These are phyloP conservation scores for Saccharomyces jurei DNA, from an alignment of 805 yeast species.

Conservation along the genomic window DNA sequence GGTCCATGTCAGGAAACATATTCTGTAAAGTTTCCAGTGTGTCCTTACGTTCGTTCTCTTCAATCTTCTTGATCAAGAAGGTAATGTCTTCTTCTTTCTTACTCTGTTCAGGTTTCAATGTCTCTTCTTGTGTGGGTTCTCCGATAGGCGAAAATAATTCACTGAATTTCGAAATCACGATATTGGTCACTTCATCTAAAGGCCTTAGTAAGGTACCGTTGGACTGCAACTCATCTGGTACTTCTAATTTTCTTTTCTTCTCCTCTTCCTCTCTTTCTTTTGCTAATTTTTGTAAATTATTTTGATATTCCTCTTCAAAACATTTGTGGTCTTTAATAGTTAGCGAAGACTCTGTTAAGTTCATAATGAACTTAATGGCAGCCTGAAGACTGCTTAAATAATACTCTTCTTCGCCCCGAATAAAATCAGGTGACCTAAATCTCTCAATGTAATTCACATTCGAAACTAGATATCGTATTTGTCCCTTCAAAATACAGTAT, in stretches of 20 bases:
- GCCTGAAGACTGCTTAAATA: conserved; percentile 86
- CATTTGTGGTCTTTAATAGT: conserved; percentile 56
- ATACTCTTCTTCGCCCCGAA: conserved; percentile 84
- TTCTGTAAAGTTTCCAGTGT: conserved; percentile 45
- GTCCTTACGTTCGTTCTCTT: conserved; percentile 37
- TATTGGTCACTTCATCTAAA: conserved; percentile 22
- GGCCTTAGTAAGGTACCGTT: conserved; percentile 6
- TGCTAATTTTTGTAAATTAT: conserved; percentile 37
- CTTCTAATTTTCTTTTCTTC: not conserved
- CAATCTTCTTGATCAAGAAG: conserved; percentile 32
- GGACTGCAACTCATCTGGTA: not conserved
- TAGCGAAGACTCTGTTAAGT: conserved; percentile 47
- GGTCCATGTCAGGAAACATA: conserved; percentile 72
- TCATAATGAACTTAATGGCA: conserved; percentile 71
- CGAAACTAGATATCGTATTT: conserved; percentile 57
- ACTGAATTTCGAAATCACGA: conserved; percentile 16
- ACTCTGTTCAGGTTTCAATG: not conserved
- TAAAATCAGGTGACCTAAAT: conserved; percentile 66
- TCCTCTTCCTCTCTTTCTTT: conserved; percentile 21
- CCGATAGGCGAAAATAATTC: conserved; percentile 14
- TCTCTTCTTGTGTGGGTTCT: conserved; percentile 2
- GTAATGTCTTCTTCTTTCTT: conserved; percentile 16
- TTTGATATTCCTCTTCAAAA: conserved; percentile 38
- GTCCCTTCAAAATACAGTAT: conserved; percentile 64
- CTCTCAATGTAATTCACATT: conserved; percentile 80